Conservation (phyloP, 164 flowering plant species). For the Protea cynaroides region DNA sequence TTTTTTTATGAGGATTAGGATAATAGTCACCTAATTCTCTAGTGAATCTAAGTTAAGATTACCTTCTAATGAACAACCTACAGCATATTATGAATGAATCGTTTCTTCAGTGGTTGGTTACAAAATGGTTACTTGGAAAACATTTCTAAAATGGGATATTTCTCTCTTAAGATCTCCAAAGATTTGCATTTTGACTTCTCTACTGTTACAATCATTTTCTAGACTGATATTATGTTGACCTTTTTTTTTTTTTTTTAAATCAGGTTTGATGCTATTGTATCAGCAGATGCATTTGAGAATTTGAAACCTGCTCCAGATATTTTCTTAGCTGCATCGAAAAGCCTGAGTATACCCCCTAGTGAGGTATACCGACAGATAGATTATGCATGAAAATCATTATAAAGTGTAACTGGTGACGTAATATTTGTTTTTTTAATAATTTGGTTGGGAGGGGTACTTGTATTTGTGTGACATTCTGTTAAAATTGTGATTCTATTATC, state of each 20-base stretch:
- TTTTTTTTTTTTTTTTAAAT: conserved; percentile 9
- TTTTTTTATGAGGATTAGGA: too few species aligned
- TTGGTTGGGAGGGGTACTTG: not conserved
- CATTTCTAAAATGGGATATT: too few species aligned
- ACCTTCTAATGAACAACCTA: too few species aligned
- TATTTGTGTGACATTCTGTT: not conserved
- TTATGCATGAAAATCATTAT: not conserved
- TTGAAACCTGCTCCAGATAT: conserved; percentile 98
- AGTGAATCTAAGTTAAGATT: too few species aligned
- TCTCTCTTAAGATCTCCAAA: not conserved
- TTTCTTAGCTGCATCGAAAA: conserved; percentile 83
- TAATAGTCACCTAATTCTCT: too few species aligned
- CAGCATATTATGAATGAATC: not conserved
- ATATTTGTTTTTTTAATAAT: not conserved
- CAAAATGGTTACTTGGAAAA: not conserved
- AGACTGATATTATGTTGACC: conserved; percentile 12
- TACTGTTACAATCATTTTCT: not conserved
- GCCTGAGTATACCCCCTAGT: conserved; percentile 56
- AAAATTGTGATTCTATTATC: not conserved
- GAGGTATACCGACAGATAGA: conserved; percentile 46
- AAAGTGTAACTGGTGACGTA: not conserved
- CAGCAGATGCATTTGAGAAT: conserved; percentile 97
- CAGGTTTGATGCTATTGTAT: conserved; percentile 97
- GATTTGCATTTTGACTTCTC: not conserved
- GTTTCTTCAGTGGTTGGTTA: not conserved